A percentile compares a stretch with the other conserved stretches of the same genome.
Conservation (phyloP, 2,329 filamentous ascomycete genomes). For the Trichophyton schoenleinii region DNA sequence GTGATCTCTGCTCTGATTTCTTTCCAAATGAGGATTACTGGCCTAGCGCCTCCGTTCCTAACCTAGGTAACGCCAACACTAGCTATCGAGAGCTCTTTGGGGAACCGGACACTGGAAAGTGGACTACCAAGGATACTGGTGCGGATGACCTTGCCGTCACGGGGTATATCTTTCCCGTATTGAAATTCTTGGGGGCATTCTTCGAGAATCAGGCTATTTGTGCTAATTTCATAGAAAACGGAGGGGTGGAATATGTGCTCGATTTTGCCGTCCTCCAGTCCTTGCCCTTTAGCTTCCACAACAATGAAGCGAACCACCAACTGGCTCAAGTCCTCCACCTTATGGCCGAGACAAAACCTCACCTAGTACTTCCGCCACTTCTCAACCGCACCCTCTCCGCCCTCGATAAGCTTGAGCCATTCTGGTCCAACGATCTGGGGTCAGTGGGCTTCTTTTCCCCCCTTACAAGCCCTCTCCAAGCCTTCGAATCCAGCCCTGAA, state of each 20-base stretch:
- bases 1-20: constrained; percentile 23
- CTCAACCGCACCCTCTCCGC: constrained; percentile 60
- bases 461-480: constrained; percentile 36
- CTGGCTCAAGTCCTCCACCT: constrained; percentile 62
- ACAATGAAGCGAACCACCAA: constrained; percentile 54
- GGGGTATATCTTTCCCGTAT: constrained; percentile 61
- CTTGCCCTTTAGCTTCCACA: constrained; percentile 60
- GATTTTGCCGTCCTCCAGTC: constrained; percentile 75
- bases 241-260: constrained; percentile 71
- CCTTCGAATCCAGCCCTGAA: constrained; percentile 15
- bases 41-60: constrained; percentile 18
- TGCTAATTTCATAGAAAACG: constrained; percentile 59
- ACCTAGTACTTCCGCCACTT: constrained; percentile 69
- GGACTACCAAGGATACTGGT: constrained; percentile 39
- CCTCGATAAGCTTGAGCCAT: constrained; percentile 53
- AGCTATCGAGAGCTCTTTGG: constrained; percentile 14
- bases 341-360: constrained; percentile 67
- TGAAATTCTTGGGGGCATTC: constrained; percentile 66
- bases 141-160: constrained; percentile 43
- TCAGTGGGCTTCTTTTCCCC: constrained; percentile 51
- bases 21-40: constrained; percentile 18
- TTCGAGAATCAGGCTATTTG: constrained; percentile 63
- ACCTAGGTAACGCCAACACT: constrained; percentile 15
- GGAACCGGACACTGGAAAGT: constrained; percentile 15
- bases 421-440: constrained; percentile 46